A percentile compares a stretch with the other conserved stretches of the same genome.
Conservation (phyloP, 371 early-diverging fungal species). For the Saksenaea vasiformis region DNA sequence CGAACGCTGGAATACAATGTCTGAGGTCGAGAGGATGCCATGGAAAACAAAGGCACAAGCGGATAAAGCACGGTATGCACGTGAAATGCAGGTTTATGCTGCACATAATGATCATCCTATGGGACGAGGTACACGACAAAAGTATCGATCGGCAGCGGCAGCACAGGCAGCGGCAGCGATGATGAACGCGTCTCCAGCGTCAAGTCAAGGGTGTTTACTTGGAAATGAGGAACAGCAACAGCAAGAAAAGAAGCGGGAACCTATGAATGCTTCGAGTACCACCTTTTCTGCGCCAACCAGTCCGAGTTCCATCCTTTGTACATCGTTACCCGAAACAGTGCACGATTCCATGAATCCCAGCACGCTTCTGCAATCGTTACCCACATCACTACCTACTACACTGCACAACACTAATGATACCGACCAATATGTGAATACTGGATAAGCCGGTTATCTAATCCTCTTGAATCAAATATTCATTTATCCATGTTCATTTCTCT, state of each 20-base stretch:
- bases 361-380: background rate
- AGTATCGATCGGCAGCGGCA: constrained; percentile 35
- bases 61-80: constrained; percentile 77
- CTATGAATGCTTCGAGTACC: background rate
- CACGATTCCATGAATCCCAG: background rate
- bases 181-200: background rate
- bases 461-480: background rate
- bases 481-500: background rate
- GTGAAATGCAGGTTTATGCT: constrained; percentile 70
- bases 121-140: constrained; percentile 51
- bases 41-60: constrained; percentile 66
- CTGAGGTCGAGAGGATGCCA: constrained; percentile 56
- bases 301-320: background rate
- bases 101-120: constrained; percentile 43
- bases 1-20: constrained; percentile 67
- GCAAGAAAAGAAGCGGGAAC: background rate
- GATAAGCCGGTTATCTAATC: background rate
- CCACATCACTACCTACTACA: constrained; percentile 1
- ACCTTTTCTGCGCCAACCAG: constrained; percentile 1
- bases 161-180: constrained; percentile 18
- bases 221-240: background rate
- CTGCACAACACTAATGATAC: background rate
- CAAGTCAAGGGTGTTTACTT: background rate
- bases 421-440: constrained; percentile 1
- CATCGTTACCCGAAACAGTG: background rate